These are phyloP conservation scores for Afroboletus lepidellus DNA, from an alignment of 1,284 basidiomycete genomes.

Conservation along the genomic window DNA sequence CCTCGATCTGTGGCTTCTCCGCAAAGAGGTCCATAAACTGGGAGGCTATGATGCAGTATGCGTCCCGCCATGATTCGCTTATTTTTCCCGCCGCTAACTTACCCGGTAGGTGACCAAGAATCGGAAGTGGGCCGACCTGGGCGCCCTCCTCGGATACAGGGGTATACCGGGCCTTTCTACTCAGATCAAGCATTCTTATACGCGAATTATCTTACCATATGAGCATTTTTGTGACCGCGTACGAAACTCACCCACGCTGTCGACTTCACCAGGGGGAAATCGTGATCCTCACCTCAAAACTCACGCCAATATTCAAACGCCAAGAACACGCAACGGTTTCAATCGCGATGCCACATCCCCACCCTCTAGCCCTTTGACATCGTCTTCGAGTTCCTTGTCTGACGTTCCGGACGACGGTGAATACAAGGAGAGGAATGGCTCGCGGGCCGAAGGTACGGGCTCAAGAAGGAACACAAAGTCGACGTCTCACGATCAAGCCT, in stretches of 20 bases:
- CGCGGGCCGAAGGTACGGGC: conserved; percentile 30
- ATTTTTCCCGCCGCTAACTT: conserved; percentile 27
- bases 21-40: conserved; percentile 86
- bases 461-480: conserved; percentile 47
- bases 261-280: conserved; percentile 37
- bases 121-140: conserved; percentile 87
- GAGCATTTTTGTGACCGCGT: conserved; percentile 86
- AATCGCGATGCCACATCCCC: conserved; percentile 42
- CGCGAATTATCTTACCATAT: conserved; percentile 89
- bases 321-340: conserved; percentile 40
- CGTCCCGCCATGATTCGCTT: conserved; percentile 19
- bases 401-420: conserved; percentile 76
- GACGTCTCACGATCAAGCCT: conserved; percentile 41
- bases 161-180: conserved; percentile 81
- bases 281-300: conserved; percentile 46
- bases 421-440: conserved; percentile 43
- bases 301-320: conserved; percentile 39
- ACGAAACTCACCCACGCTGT: conserved; percentile 57
- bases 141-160: conserved; percentile 77
- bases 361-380: conserved; percentile 69
- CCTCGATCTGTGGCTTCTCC: conserved; percentile 89
- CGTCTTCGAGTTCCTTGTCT: conserved; percentile 70
- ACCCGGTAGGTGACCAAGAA: conserved; percentile 63
- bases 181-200: conserved; percentile 88
- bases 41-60: conserved; percentile 86